phyloP scores from a whole-genome alignment of 2,329 filamentous ascomycete species.

The Sporothrix euskadiensis region DNA sequence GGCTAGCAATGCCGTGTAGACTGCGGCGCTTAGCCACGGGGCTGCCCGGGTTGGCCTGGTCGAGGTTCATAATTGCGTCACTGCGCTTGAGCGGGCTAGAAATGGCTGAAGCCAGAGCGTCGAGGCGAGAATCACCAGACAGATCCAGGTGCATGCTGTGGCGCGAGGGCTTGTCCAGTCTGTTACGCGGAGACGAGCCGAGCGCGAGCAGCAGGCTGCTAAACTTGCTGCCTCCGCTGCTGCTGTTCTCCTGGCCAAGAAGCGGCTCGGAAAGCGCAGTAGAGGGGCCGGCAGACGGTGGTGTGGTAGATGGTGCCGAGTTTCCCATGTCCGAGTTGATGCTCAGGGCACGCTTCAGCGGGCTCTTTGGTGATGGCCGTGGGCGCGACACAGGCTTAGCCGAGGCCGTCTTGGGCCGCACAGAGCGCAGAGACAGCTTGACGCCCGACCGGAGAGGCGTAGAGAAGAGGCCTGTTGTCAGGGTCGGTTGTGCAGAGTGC shows the following conservation, averaged over 20 bases:
- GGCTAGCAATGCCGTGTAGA: slow-evolving; percentile 70
- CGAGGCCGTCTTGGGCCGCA: slow-evolving; percentile 59
- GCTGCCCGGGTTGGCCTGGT: slow-evolving; percentile 74
- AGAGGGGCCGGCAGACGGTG: slow-evolving; percentile 45
- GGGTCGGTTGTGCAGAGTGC: slow-evolving; percentile 31
- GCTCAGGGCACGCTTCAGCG: slow-evolving; percentile 73
- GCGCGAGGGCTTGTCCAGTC: slow-evolving; percentile 51
- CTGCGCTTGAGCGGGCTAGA: slow-evolving; percentile 89
- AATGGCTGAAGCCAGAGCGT: slow-evolving; percentile 55
- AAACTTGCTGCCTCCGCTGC: slow-evolving; percentile 37
- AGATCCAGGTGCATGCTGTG: slow-evolving; percentile 61
- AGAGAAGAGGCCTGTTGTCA: slow-evolving; percentile 50
- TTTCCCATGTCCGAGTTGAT: slow-evolving; percentile 72
- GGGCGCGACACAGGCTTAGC: slow-evolving; percentile 58
- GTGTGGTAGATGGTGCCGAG: slow-evolving; percentile 54
- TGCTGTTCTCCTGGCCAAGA: slow-evolving; percentile 49
- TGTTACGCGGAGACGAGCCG: slow-evolving; percentile 48
- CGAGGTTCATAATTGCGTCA: slow-evolving; percentile 85
- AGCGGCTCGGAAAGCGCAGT: slow-evolving; percentile 30
- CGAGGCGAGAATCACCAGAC: slow-evolving; percentile 51
- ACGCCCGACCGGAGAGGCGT: slow-evolving; percentile 67
- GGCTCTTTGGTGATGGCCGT: slow-evolving; percentile 76
- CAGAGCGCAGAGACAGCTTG: slow-evolving; percentile 65
- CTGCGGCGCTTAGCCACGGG: slow-evolving; percentile 90
- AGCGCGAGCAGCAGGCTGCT: slow-evolving; percentile 38